A percentile compares a stretch with the other conserved stretches of the same genome.
These are phyloP conservation scores for Barnettozyma californica DNA, from an alignment of 805 yeast species.

Conservation along the genomic window DNA sequence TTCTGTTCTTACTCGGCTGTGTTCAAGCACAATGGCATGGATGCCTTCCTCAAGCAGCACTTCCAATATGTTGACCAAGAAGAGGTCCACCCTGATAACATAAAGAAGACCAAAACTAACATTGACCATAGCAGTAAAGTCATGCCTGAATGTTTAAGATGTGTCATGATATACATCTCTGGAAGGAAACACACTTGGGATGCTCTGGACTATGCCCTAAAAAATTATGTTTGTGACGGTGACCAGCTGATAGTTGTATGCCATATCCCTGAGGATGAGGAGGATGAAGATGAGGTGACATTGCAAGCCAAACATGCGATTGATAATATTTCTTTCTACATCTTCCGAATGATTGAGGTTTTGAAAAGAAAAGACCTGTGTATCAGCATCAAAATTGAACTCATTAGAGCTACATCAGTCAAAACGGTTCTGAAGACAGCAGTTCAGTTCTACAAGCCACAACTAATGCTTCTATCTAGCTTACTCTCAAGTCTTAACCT, in stretches of 20 bases:
- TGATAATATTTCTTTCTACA: conserved; percentile 12
- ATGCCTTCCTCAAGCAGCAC: conserved; percentile 9
- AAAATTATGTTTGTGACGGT: conserved; percentile 19
- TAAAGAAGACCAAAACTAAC: background rate
- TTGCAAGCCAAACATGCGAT: conserved; percentile 13
- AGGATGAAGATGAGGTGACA: conserved; percentile 13
- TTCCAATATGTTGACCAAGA: conserved; percentile 1
- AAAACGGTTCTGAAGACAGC: conserved; percentile 15
- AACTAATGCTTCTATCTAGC: conserved; percentile 16
- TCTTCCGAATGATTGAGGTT: conserved; percentile 12
- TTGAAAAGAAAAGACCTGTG: conserved; percentile 12
- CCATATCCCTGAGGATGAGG: conserved; percentile 17
- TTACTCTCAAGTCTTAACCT: conserved; percentile 12
- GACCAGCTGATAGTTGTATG: conserved; percentile 19
- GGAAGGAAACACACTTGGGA: conserved; percentile 54
- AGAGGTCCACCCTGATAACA: background rate
- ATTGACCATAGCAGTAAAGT: background rate
- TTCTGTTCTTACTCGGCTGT: conserved; percentile 17
- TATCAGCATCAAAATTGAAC: conserved; percentile 20
- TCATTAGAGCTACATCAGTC: conserved; percentile 18
- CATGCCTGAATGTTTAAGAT: conserved; percentile 19
- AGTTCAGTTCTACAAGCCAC: conserved; percentile 18
- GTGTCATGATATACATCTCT: conserved; percentile 28
- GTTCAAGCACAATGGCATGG: conserved; percentile 18
- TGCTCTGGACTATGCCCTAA: conserved; percentile 21